Evolutionary conservation across 768 basidiomycete species (phyloP).

Genomic region (Trametes maxima): DNA sequence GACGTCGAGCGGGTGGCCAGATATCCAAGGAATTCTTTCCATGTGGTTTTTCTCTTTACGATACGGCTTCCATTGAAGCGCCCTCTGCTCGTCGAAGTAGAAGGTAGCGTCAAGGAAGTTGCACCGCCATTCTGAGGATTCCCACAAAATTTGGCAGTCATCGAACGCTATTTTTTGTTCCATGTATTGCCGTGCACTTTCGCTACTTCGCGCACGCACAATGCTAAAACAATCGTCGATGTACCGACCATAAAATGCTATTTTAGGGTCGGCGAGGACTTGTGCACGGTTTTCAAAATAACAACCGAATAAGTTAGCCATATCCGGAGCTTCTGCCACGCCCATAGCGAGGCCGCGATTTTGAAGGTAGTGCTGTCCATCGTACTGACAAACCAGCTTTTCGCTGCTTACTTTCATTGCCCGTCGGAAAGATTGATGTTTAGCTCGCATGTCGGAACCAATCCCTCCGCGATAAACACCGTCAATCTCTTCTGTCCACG

Average conservation of each 20-base stretch:
- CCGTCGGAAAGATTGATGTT: background rate
- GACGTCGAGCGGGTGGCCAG: constrained; percentile 18
- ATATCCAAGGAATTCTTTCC: constrained; percentile 25
- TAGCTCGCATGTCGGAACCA: background rate
- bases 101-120: constrained; percentile 36
- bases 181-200: background rate
- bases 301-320: constrained; percentile 36
- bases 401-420: background rate
- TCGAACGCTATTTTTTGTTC: constrained; percentile 19
- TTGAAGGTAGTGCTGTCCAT: constrained; percentile 32
- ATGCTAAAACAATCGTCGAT: constrained; percentile 37
- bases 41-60: constrained; percentile 20
- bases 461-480: background rate
- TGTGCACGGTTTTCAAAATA: constrained; percentile 23
- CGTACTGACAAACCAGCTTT: constrained; percentile 16
- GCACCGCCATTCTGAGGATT: background rate
- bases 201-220: background rate
- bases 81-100: constrained; percentile 22
- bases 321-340: constrained; percentile 34
- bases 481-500: background rate
- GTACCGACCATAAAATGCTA: constrained; percentile 35
- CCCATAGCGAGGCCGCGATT: constrained; percentile 9
- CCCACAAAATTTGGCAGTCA: constrained; percentile 22
- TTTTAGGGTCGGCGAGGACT: constrained; percentile 14
- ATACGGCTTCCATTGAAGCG: constrained; percentile 17